A percentile compares a stretch with the other conserved stretches of the same genome.
phyloP scores from a whole-genome alignment of 176 grass and related monocot genomes.

The Metroxylon sagu region DNA sequence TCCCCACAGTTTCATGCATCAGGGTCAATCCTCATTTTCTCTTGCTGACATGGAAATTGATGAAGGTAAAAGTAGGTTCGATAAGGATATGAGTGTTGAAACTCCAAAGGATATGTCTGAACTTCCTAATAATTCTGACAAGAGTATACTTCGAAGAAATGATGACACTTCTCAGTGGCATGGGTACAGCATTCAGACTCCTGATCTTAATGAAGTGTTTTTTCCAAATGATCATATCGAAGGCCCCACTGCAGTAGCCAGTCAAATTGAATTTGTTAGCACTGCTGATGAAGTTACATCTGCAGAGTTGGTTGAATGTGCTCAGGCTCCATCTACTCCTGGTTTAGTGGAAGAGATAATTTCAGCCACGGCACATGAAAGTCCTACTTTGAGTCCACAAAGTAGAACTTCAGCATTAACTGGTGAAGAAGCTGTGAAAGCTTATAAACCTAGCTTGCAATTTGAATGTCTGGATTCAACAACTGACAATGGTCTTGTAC shows the following conservation, averaged over 20 bases:
- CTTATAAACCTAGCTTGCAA: slow-evolving; percentile 30
- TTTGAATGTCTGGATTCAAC: slow-evolving; percentile 19
- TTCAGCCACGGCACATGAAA: slow-evolving; percentile 61
- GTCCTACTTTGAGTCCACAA: slow-evolving; percentile 60
- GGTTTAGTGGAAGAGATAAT: slow-evolving; percentile 79
- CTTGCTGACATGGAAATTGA: slow-evolving; percentile 73
- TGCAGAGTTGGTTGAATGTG: slow-evolving; percentile 49
- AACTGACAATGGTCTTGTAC: slow-evolving; percentile 31
- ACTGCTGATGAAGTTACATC: slow-evolving; percentile 42
- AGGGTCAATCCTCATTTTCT: slow-evolving; percentile 40
- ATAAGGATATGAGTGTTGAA: slow-evolving; percentile 39
- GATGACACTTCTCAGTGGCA: slow-evolving; percentile 45
- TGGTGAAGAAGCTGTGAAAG: slow-evolving; percentile 50
- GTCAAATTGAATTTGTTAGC: slow-evolving; percentile 36
- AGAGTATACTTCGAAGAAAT: slow-evolving; percentile 15
- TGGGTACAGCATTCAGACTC: slow-evolving; percentile 67
- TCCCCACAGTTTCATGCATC: slow-evolving; percentile 40
- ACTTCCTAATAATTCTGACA: slow-evolving; percentile 23
- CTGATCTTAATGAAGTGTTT: slow-evolving; percentile 85
- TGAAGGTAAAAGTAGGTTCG: slow-evolving; percentile 24
- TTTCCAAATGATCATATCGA: slow-evolving; percentile 50
- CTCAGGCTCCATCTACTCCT: slow-evolving; percentile 78
- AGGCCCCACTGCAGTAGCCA: slow-evolving; percentile 36
- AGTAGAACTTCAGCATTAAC: slow-evolving; percentile 50
- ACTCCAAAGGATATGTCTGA: slow-evolving; percentile 32